Evolutionary conservation across 2,329 filamentous ascomycete genomes (phyloP).

Genomic region (Xylaria sp.): DNA sequence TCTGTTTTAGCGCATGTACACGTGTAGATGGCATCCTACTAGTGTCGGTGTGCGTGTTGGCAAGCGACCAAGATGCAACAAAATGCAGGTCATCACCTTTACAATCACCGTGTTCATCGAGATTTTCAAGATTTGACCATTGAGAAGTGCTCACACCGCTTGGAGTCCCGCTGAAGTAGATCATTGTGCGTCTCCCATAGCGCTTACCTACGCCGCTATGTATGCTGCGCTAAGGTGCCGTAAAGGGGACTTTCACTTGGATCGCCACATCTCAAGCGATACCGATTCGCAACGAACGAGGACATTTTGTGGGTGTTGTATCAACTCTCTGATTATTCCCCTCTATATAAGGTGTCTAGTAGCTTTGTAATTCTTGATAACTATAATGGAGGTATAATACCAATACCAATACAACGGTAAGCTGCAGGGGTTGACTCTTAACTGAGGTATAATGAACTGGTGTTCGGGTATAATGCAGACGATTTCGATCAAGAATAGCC

Average conservation of each 20-base stretch:
- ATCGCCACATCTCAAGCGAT: neutral
- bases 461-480: no score
- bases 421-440: neutral
- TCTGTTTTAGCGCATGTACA: conserved; percentile 9
- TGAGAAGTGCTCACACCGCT: conserved; percentile 6
- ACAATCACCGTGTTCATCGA: neutral
- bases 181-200: neutral
- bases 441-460: neutral
- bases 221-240: neutral
- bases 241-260: neutral
- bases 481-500: neutral
- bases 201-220: neutral
- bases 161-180: conserved; percentile 5
- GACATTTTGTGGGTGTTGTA: neutral
- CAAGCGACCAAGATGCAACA: conserved; percentile 6
- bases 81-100: conserved; percentile 23
- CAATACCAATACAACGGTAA: neutral
- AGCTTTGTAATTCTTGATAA: neutral
- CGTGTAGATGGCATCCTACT: conserved; percentile 6
- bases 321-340: neutral
- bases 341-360: neutral
- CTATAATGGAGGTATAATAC: neutral
- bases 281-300: neutral
- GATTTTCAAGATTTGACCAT: neutral
- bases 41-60: conserved; percentile 28